Base-by-base conservation (phyloP, 805 yeast genomes). In the Ascoidea asiatica region DNA sequence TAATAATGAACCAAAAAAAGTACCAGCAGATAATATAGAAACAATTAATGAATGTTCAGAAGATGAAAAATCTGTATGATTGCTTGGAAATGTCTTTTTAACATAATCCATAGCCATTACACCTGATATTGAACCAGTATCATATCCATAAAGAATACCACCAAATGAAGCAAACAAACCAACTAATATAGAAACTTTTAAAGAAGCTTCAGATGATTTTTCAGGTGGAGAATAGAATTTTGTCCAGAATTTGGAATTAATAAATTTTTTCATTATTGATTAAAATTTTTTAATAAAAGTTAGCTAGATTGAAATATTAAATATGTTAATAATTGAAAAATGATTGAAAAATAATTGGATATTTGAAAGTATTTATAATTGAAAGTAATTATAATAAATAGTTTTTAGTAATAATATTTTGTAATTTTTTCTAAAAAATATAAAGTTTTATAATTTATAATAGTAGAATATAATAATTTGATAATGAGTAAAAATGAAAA, bases 21-120 rank as follows among this genome's bases (percentile, higher is more conserved):
- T 81, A 49, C 90, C 89, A 44, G 77, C 68, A n/a, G 86, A 78
- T 44, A 81, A 66, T 46, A 80, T 75, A n/a, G 86, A 81, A 17
- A 83, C 81, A 41, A 81, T 74, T 35, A 82, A 55, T 39, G 79
- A 74, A 49, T 75, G 60, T 54, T 73, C 75, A 50, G 65, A 67
- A 19, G 71, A 64, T 2, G 65, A 60, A 49, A 73, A 72, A 19
- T 18, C 52, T 39, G 59, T 56, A 11, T 57, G 52, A 44, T 66
- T 63, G 4, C 55, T 44, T 2, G 77, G 74, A 50, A 72, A 68
- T 18, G 56, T 57, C 15, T 55, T 46, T 15, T 62, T 57, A 19
- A 73, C 77, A 52, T 73, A 78, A 23, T 61, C 57, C 86, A 79
- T 79, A 48, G 73, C 84, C 65, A 79, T 59, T 41, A 79, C 72